phyloP scores from a whole-genome alignment of 2,329 filamentous ascomycete genomes.

The Graphiopsis chlorocephala region DNA sequence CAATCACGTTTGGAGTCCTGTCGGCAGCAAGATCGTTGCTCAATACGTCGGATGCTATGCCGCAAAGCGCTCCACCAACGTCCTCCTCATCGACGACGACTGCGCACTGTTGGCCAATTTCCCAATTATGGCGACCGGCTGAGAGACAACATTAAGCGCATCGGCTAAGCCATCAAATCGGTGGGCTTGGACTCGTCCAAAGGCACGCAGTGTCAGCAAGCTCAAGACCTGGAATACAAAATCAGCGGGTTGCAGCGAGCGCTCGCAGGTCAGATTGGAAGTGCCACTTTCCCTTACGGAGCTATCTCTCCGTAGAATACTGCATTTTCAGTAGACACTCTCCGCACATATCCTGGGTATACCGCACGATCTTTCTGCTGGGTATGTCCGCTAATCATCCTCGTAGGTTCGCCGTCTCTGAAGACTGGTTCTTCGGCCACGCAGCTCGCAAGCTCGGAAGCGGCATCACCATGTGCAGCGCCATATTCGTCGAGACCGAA shows the following conservation, averaged over 20 bases:
- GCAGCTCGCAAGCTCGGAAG: slow-evolving; percentile 43
- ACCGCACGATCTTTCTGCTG: no score
- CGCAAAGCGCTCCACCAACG: slow-evolving; percentile 45
- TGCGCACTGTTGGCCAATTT: slow-evolving; percentile 49
- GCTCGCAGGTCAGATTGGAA: no score
- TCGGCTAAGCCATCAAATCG: slow-evolving; percentile 51
- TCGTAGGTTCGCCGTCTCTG: slow-evolving; percentile 43
- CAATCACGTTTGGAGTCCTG: slow-evolving; percentile 49
- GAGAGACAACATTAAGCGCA: slow-evolving; percentile 40
- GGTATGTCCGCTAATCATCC: no score
- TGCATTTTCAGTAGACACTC: slow-evolving; percentile 18
- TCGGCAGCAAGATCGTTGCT: slow-evolving; percentile 51
- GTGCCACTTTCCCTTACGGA: no score
- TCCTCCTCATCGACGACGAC: slow-evolving; percentile 51
- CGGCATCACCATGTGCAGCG: slow-evolving; percentile 40
- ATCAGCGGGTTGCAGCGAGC: no score
- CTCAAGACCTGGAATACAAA: no score
- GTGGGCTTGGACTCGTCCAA: slow-evolving; percentile 21
- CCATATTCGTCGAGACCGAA: slow-evolving; percentile 52
- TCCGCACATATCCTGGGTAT: slow-evolving; percentile 40
- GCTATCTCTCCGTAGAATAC: no score
- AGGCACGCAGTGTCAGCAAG: no score
- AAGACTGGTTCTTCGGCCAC: slow-evolving; percentile 55
- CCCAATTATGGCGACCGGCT: slow-evolving; percentile 47
- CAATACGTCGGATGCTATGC: slow-evolving; percentile 50